These are phyloP conservation scores for Phytophthora capsici DNA, from an alignment of 352 stramenopile species.

Conservation along the genomic window DNA sequence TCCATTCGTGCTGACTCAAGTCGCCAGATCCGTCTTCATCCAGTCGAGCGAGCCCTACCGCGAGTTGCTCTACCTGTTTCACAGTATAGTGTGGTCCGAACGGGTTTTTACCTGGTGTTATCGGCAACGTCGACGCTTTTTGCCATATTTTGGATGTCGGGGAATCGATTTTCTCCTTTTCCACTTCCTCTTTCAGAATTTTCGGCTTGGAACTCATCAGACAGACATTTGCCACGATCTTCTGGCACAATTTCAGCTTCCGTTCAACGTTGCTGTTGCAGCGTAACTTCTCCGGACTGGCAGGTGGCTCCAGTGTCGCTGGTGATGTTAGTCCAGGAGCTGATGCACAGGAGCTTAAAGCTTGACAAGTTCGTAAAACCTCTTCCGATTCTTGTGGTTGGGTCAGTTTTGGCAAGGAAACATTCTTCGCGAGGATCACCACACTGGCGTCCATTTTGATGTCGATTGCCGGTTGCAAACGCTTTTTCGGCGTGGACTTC, in stretches of 20 bases:
- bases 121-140: slow-evolving; percentile 1
- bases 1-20: slow-evolving; percentile 63
- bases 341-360: slow-evolving; percentile 34
- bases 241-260: slow-evolving; percentile 66
- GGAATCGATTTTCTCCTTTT: slow-evolving; percentile 12
- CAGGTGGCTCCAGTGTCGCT: neutral
- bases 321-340: slow-evolving; percentile 19
- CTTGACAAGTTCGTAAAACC: neutral
- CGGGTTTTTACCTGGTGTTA: slow-evolving; percentile 37
- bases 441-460: slow-evolving; percentile 48
- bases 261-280: slow-evolving; percentile 57
- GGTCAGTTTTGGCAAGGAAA: slow-evolving; percentile 47
- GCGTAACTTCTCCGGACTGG: slow-evolving; percentile 22
- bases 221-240: slow-evolving; percentile 36
- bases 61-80: slow-evolving; percentile 68
- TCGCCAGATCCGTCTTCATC: slow-evolving; percentile 67
- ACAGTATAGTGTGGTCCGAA: slow-evolving; percentile 67
- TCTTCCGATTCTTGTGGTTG: slow-evolving; percentile 14
- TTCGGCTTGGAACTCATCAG: slow-evolving; percentile 28
- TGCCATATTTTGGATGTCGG: slow-evolving; percentile 8
- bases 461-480: slow-evolving; percentile 17
- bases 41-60: slow-evolving; percentile 49
- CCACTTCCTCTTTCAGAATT: slow-evolving; percentile 11
- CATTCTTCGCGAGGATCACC: slow-evolving; percentile 41
- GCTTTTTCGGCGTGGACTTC: slow-evolving; percentile 54